Conservation (phyloP, 345 rosid species). For the Eucalyptus pauciflora region DNA sequence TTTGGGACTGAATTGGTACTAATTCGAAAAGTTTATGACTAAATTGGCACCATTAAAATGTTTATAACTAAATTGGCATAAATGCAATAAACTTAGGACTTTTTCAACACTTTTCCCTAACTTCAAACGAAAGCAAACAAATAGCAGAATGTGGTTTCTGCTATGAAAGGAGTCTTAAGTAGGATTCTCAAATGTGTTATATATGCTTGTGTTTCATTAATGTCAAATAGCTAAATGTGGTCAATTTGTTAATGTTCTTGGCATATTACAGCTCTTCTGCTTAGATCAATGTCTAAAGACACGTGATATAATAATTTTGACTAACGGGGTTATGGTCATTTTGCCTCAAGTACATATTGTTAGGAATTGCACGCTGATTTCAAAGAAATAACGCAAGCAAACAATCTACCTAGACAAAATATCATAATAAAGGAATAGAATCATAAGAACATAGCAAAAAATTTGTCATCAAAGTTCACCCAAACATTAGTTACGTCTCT, state of each 20-base stretch:
- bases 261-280: background rate
- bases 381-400: fast-evolving
- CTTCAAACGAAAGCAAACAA: background rate
- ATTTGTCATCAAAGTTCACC: too few relatives aligned
- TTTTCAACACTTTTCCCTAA: too few relatives aligned
- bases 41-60: too few relatives aligned
- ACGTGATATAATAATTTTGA: background rate
- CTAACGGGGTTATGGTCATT: fast-evolving
- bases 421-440: background rate
- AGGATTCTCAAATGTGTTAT: background rate
- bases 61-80: too few relatives aligned
- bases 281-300: background rate
- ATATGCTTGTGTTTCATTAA: background rate
- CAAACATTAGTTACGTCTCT: background rate
- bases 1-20: fast-evolving
- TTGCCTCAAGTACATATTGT: background rate
- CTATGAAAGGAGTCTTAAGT: background rate
- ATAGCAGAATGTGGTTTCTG: too few relatives aligned
- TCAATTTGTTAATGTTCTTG: background rate
- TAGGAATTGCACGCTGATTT: background rate
- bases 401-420: fast-evolving
- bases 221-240: background rate
- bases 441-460: background rate
- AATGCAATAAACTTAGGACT: too few relatives aligned
- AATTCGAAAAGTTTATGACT: too few relatives aligned